phyloP scores from a whole-genome alignment of 805 yeast species.

The Hanseniaspora guilliermondii region DNA sequence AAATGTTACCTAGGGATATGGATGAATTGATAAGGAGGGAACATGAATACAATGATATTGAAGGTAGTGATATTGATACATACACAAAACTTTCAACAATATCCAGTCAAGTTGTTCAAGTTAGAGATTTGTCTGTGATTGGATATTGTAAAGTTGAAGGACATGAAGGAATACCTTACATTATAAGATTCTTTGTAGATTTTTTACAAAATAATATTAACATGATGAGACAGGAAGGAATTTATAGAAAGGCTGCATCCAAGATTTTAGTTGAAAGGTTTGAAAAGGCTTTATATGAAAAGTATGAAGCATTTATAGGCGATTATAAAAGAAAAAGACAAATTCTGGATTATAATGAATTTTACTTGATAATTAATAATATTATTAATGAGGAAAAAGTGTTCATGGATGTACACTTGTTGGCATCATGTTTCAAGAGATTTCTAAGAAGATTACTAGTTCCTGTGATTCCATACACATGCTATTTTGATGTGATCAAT shows the following conservation, averaged over 20 bases:
- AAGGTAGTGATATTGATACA: neutral
- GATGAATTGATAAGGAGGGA: neutral
- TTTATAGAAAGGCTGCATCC: conserved; percentile 81
- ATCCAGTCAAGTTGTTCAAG: neutral
- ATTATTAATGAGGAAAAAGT: conserved; percentile 23
- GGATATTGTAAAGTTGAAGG: conserved; percentile 52
- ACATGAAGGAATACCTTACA: conserved; percentile 45
- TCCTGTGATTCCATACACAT: conserved; percentile 62
- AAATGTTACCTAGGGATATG: neutral
- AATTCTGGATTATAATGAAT: neutral
- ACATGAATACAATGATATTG: neutral
- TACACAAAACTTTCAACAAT: neutral
- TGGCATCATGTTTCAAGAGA: conserved; percentile 75
- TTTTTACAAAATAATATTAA: conserved; percentile 67
- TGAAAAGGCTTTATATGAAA: conserved; percentile 22
- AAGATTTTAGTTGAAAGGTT: conserved; percentile 36
- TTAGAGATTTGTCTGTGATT: conserved; percentile 38
- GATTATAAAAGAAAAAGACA: conserved; percentile 15
- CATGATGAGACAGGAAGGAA: conserved; percentile 58
- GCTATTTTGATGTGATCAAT: conserved; percentile 31
- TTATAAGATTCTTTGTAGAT: conserved; percentile 56
- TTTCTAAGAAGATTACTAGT: conserved; percentile 74
- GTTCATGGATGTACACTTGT: conserved; percentile 70
- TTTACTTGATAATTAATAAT: neutral
- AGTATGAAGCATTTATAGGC: conserved; percentile 24